Percentiles rank a stretch among this genome's conserved stretches.
Conservation (phyloP, 2,329 filamentous ascomycete species). For the Ophiostoma himal-ulmi region DNA sequence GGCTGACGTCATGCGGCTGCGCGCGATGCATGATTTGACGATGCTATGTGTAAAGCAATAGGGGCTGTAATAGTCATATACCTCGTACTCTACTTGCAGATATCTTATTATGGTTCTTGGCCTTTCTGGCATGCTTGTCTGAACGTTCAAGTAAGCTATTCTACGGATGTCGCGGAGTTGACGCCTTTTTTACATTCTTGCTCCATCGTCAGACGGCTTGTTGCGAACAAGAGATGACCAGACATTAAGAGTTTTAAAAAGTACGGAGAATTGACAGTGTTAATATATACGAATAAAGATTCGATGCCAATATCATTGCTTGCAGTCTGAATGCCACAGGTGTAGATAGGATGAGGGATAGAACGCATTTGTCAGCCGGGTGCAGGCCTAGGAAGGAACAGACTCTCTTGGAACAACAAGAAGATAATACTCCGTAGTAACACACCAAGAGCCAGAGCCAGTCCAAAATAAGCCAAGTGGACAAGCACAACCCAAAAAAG, state of each 20-base stretch:
- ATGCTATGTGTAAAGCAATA: background rate
- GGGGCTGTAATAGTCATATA: background rate
- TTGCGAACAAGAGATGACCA: background rate
- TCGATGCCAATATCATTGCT: background rate
- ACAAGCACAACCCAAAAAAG: background rate
- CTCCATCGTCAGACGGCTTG: background rate
- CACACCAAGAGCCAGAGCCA: background rate
- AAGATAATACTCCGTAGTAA: background rate
- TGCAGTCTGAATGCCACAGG: background rate
- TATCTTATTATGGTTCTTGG: background rate
- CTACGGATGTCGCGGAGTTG: background rate
- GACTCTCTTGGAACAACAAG: too few relatives aligned
- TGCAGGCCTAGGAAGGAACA: background rate
- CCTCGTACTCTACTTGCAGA: background rate
- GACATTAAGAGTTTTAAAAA: background rate
- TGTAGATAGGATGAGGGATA: background rate
- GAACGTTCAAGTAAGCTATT: background rate
- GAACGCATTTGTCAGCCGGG: background rate
- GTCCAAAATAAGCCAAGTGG: background rate
- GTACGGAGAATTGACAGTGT: background rate
- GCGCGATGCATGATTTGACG: background rate
- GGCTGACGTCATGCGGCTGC: conserved; percentile 1
- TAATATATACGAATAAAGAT: too few relatives aligned
- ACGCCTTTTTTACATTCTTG: background rate
- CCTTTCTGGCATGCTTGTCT: background rate